Evolutionary conservation across 148 eudicot genomes (phyloP), one percentile per base, ranked within the genome.

Genomic region (Camellia japonica): DNA sequence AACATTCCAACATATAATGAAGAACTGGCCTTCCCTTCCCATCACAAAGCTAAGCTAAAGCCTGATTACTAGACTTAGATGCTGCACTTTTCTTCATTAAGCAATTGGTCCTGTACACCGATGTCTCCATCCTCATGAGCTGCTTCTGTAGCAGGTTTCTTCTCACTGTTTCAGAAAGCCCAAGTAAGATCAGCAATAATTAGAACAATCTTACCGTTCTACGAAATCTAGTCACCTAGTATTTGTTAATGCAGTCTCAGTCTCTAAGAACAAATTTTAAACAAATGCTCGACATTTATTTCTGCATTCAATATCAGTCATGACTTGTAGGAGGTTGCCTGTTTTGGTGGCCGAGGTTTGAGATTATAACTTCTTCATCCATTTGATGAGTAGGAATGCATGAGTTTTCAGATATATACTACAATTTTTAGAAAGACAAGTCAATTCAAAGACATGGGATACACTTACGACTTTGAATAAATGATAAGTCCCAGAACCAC

Each of bases 401-500:
- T 47, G 51, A 18, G 20, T 2, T 63, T 41, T 19, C 30, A 0
- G 56, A 0, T 8, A 42, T 62, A 20, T 46, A 61, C 11, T 12
- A 47, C 51, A 47, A 7, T 4, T 4, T 47, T 47, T 47, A 4
- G 51, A 4, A 47, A 47, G 7, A 47, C 5, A 47, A 47, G 7
- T 47, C 30, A 23, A 23, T 47, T 47, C 51, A 58, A 55, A 74
- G 63, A 79, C 4, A 38, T 44, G 12, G 51, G 47, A 0, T 49
- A 19, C 9, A 78, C 86, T 23, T 88, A 92, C 98, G 73, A 76
- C 89, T 76, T 84, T 6, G 94, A 91, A 81, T 94, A 94, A 51
- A 90, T 83, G 73, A 91, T 44, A 10, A 94, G 91, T 42, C 98
- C 98, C 47, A 88, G 44, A 49, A 82, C 92, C n/a, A 92, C 98